Conservation (phyloP, 441 rosid genomes). For the Syzygium malaccense region DNA sequence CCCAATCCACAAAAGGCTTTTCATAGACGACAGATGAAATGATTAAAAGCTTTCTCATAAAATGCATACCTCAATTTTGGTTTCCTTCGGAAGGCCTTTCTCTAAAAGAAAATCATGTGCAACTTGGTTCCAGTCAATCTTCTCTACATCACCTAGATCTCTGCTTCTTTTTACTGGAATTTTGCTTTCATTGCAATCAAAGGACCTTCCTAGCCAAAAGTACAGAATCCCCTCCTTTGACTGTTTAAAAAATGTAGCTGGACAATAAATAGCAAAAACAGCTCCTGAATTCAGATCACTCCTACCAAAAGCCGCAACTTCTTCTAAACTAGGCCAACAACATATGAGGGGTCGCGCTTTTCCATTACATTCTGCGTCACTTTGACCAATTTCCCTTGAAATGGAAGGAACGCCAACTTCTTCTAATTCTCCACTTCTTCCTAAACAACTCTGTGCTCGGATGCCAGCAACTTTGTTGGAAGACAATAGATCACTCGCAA, state of each 20-base stretch:
- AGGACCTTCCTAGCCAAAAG: constrained; percentile 85
- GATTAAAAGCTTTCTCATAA: constrained; percentile 1
- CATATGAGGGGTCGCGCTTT: constrained; percentile 34
- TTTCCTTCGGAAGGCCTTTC: constrained; percentile 57
- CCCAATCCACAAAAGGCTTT: not conserved
- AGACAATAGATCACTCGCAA: constrained; percentile 19
- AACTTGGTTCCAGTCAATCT: constrained; percentile 51
- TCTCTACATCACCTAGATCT: constrained; percentile 22
- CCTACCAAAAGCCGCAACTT: constrained; percentile 28
- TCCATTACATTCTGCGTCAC: constrained; percentile 15
- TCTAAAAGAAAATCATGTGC: constrained; percentile 45
- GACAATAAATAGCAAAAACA: constrained; percentile 47
- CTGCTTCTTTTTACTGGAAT: constrained; percentile 34
- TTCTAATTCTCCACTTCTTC: constrained; percentile 11
- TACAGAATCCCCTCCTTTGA: constrained; percentile 41
- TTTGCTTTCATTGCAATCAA: constrained; percentile 28
- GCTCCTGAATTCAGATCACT: constrained; percentile 53
- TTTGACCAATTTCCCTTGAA: constrained; percentile 15
- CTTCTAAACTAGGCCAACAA: constrained; percentile 75
- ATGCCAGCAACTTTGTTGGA: constrained; percentile 25
- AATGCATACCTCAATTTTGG: constrained; percentile 50
- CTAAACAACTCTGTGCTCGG: constrained; percentile 17
- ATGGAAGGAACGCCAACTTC: constrained; percentile 11
- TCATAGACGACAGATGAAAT: not conserved
- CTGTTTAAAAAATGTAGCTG: constrained; percentile 31